Evolutionary conservation across 108 stramenopile genomes (phyloP).

Genomic region (Skeletonema costatum): DNA sequence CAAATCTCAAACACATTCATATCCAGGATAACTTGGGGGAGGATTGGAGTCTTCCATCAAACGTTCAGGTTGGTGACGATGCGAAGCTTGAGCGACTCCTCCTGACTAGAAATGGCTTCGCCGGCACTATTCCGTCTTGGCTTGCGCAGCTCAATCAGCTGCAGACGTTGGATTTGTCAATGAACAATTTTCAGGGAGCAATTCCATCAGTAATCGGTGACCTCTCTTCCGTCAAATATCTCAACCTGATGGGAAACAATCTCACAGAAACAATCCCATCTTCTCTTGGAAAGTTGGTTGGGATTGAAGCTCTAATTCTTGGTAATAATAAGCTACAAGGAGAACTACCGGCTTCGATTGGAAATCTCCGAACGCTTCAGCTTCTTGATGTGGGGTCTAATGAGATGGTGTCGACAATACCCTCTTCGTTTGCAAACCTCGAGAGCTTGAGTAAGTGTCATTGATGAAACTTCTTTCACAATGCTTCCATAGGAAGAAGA

Average conservation of each 20-base stretch:
- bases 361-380: not conserved
- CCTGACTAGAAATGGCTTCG: not conserved
- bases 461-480: not conserved
- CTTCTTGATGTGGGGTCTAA: conserved; percentile 8
- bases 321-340: conserved; percentile 5
- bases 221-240: not conserved
- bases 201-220: not conserved
- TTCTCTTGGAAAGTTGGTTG: not conserved
- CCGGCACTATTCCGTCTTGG: conserved; percentile 1
- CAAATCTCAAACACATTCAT: not conserved
- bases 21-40: not conserved
- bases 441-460: not conserved
- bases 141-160: not conserved
- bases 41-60: not conserved
- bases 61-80: not conserved
- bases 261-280: conserved; percentile 9
- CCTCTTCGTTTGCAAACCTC: not conserved
- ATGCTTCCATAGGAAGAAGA: no score
- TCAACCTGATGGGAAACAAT: conserved; percentile 3
- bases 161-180: not conserved
- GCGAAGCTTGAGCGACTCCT: not conserved
- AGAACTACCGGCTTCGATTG: not conserved
- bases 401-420: conserved; percentile 8
- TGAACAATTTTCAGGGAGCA: not conserved
- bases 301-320: not conserved